These are phyloP conservation scores for Quercus lobata DNA, from an alignment of 331 rosid species.

Conservation along the genomic window DNA sequence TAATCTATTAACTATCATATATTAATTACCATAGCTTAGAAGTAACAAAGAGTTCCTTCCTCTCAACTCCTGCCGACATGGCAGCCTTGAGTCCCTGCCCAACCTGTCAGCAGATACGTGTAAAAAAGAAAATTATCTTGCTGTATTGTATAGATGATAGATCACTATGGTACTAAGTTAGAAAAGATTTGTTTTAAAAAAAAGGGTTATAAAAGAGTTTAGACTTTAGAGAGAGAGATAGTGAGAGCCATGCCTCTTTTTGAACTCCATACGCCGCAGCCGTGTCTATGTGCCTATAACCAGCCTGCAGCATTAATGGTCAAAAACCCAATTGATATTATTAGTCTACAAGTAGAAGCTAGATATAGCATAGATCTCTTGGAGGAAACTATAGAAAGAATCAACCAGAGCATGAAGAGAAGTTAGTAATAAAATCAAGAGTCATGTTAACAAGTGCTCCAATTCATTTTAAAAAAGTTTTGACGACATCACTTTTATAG, in stretches of 20 bases:
- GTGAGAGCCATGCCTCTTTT: slow-evolving; percentile 27
- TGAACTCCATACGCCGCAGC: slow-evolving; percentile 40
- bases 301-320: slow-evolving; percentile 25
- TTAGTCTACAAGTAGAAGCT: not conserved
- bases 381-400: not conserved
- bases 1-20: not conserved
- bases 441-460: too few relatives aligned
- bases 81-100: slow-evolving; percentile 41
- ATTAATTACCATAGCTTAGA: slow-evolving; percentile 37
- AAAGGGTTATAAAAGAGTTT: too few relatives aligned
- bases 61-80: slow-evolving; percentile 44
- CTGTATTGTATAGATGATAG: not conserved
- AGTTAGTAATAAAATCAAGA: too few relatives aligned
- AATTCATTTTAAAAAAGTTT: too few relatives aligned
- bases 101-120: slow-evolving; percentile 17
- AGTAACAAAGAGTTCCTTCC: slow-evolving; percentile 44
- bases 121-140: not conserved
- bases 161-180: not conserved
- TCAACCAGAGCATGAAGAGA: too few relatives aligned
- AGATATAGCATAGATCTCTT: not conserved
- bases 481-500: too few relatives aligned
- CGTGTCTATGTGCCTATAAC: slow-evolving; percentile 46
- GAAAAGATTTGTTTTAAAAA: too few relatives aligned
- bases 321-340: not conserved
- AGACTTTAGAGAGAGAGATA: not conserved